Evolutionary conservation across 116 monocot species (phyloP).

Genomic region (Iris pallida): DNA sequence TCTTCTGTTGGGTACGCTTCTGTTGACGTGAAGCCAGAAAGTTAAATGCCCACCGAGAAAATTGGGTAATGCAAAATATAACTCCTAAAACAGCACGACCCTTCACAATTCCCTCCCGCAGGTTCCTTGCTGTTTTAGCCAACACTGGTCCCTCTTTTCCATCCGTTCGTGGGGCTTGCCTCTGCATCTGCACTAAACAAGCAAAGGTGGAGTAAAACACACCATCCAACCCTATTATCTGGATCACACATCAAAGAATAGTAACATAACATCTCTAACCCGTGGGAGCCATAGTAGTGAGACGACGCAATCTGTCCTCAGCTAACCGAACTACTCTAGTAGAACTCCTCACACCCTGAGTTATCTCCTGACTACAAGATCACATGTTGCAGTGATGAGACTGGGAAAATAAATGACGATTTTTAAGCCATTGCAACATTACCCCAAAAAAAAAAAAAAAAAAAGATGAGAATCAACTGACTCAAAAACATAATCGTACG

Average conservation of each 20-base stretch:
- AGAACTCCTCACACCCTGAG: constrained; percentile 61
- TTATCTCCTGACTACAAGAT: constrained; percentile 61
- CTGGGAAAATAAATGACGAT: too few species aligned
- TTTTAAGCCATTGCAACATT: too few species aligned
- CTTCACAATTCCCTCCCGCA: constrained; percentile 55
- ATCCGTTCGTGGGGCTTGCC: constrained; percentile 12
- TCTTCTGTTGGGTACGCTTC: constrained; percentile 10
- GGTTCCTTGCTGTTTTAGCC: constrained; percentile 58
- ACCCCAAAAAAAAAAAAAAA: too few species aligned
- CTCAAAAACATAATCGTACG: too few species aligned
- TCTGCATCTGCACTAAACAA: constrained; percentile 54
- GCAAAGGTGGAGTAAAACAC: constrained; percentile 34
- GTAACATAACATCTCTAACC: constrained; percentile 27
- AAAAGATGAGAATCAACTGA: too few species aligned
- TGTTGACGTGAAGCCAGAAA: constrained; percentile 15
- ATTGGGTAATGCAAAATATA: constrained; percentile 34
- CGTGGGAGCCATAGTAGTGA: constrained; percentile 38
- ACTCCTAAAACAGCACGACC: constrained; percentile 41
- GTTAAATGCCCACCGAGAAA: constrained; percentile 45
- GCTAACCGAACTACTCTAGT: constrained; percentile 64
- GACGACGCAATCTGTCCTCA: constrained; percentile 52
- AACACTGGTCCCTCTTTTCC: constrained; percentile 26
- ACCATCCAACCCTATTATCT: not conserved
- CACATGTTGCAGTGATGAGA: not conserved
- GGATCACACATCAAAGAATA: not conserved